A percentile compares a stretch with the other conserved stretches of the same genome.
Evolutionary conservation across 345 rosid genomes (phyloP).

Genomic region (Carallia pectinifolia): DNA sequence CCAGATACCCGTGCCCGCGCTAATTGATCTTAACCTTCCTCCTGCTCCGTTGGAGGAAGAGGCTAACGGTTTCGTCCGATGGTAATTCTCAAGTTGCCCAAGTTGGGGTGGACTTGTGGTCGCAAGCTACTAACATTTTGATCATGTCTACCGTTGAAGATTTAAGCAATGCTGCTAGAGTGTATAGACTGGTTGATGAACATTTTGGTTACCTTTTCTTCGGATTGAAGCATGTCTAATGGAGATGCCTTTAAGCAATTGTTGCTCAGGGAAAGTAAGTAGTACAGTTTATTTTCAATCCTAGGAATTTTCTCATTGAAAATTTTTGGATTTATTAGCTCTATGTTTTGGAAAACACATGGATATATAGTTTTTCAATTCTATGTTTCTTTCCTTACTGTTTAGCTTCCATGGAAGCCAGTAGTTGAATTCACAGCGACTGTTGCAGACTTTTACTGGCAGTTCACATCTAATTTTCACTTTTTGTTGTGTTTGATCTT

Average conservation of each 20-base stretch:
- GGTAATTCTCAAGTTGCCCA: constrained; percentile 26
- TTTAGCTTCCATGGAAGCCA: constrained; percentile 8
- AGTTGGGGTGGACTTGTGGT: constrained; percentile 2
- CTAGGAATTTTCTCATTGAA: neutral
- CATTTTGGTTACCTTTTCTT: constrained; percentile 26
- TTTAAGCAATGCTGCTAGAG: constrained; percentile 19
- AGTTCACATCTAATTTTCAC: constrained; percentile 3
- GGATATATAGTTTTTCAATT: neutral
- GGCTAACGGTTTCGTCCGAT: constrained; percentile 32
- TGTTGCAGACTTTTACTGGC: neutral
- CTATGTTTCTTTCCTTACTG: constrained; percentile 7
- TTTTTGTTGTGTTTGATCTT: neutral
- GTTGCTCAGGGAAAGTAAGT: constrained; percentile 26
- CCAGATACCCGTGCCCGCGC: constrained; percentile 37
- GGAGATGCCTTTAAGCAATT: constrained; percentile 28
- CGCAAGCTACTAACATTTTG: constrained; percentile 12
- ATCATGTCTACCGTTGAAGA: constrained; percentile 20
- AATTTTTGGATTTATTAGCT: constrained; percentile 4
- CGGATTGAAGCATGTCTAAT: constrained; percentile 30
- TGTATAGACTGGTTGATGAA: constrained; percentile 42
- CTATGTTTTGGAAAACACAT: constrained; percentile 6
- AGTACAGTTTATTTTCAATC: constrained; percentile 8
- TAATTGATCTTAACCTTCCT: constrained; percentile 89
- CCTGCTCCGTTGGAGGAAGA: constrained; percentile 59
- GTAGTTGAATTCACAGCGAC: neutral